Evolutionary conservation across 2,329 filamentous ascomycete genomes (phyloP), one percentile per base, ranked within the genome.

Genomic region (Trichoderma atroviride): DNA sequence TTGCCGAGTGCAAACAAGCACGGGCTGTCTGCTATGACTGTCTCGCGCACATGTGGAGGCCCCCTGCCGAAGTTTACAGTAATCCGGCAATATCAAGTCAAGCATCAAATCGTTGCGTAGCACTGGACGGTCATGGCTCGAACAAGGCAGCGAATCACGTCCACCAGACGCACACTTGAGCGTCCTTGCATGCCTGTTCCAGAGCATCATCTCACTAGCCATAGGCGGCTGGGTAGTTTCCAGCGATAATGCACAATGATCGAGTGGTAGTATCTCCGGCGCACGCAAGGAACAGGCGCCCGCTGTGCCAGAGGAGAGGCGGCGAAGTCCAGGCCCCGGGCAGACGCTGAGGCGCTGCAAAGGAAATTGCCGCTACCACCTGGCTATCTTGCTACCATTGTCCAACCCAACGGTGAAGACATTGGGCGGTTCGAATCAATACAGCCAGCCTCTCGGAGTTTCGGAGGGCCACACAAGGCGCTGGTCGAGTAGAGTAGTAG

Each of bases 111-210:
- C 31, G 40, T 29, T 33, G 35, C n/a, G 63, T 50, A 27, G 40
- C 55, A 52, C 40, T 27, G 16, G 27, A 33, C 29, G 19, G 52
- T 9, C 62, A 57, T 27, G 27, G n/a, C 63, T 22, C 7, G 29
- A 59, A 24, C 63, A 24, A 66, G 53, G 63, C 63, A 59, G 52
- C 63, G 63, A 66, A 66, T 66, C 55, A 66, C 14, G 40, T 5
- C 47, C n/a, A 64, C 3, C 29, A 37, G 40, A 43, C 63, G 56
- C 40, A 58, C 35, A 13, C 52, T 43, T 7, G 37, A 31, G 35
- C 33, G 29, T 55, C 40, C 40, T 43, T 43, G 40, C 40, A 56
- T 65, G 52, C 33, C 29, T 29, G 7, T 43, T 4, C 40, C 19
- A 19, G 16, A 43, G 16, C 37, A 43, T 47, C 52, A 19, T 55